These are phyloP conservation scores for Przewalskia tangutica DNA, from an alignment of 257 asterid species.

Conservation along the genomic window DNA sequence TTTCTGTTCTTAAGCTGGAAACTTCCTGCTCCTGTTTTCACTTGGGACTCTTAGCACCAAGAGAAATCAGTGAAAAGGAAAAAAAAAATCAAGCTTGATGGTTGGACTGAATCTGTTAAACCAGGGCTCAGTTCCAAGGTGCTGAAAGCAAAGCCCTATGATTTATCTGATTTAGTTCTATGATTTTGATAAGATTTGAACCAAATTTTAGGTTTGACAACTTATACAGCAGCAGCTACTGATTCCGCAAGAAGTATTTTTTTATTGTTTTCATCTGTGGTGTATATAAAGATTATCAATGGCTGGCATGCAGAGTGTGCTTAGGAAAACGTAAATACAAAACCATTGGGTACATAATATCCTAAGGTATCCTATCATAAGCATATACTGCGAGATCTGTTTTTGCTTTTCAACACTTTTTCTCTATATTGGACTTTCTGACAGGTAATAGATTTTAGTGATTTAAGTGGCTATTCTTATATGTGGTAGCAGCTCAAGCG, in stretches of 20 bases:
- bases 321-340: background rate
- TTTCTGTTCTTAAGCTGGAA: background rate
- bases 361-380: background rate
- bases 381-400: background rate
- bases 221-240: background rate
- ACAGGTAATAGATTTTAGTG: background rate
- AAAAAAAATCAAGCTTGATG: background rate
- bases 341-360: background rate
- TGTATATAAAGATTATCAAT: background rate
- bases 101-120: background rate
- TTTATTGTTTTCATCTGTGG: background rate
- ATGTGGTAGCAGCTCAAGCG: background rate
- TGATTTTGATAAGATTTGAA: background rate
- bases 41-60: background rate
- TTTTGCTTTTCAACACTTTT: background rate
- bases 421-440: background rate
- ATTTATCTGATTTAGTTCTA: background rate
- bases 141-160: too few species aligned
- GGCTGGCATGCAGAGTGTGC: background rate
- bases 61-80: background rate
- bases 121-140: background rate
- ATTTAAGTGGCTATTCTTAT: background rate
- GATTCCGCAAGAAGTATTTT: background rate
- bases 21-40: background rate
- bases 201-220: background rate